These are phyloP conservation scores for Trichoderma lentiforme DNA, from an alignment of 2,329 filamentous ascomycete genomes.

Conservation along the genomic window DNA sequence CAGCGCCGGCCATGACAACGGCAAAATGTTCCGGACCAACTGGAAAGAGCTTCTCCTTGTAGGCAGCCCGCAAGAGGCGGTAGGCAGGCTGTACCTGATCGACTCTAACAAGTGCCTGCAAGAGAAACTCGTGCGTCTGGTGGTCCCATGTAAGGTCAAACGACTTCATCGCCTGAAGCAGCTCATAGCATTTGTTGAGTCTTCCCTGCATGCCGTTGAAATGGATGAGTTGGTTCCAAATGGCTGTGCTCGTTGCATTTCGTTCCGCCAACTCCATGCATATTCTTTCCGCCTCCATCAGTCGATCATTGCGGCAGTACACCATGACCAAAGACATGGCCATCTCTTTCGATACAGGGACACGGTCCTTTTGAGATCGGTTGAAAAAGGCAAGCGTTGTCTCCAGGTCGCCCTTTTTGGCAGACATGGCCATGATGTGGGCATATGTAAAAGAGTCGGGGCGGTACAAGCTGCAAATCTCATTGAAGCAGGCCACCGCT, in stretches of 20 bases:
- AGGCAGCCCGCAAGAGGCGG: conserved; percentile 44
- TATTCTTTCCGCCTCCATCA: conserved; percentile 37
- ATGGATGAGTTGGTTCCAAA: conserved; percentile 77
- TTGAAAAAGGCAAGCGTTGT: conserved; percentile 63
- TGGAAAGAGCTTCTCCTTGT: conserved; percentile 43
- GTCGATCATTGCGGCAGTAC: conserved; percentile 48
- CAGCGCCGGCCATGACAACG: conserved; percentile 51
- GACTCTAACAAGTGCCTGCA: conserved; percentile 47
- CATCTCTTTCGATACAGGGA: conserved; percentile 56
- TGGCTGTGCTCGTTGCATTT: conserved; percentile 51
- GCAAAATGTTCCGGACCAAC: conserved; percentile 49
- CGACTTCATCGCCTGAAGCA: conserved; percentile 49
- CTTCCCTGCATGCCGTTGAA: conserved; percentile 63
- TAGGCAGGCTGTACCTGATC: conserved; percentile 50
- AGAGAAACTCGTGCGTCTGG: conserved; percentile 48
- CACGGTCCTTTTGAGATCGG: conserved; percentile 52
- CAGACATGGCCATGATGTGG: conserved; percentile 70
- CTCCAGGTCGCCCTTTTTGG: conserved; percentile 68
- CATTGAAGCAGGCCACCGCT: conserved; percentile 61
- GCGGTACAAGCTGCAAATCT: conserved; percentile 47
- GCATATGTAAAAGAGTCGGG: conserved; percentile 66
- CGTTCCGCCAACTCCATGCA: conserved; percentile 50
- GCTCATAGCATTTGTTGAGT: conserved; percentile 45
- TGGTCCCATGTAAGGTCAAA: conserved; percentile 46
- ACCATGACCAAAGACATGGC: conserved; percentile 64